phyloP scores from a whole-genome alignment of 495 filamentous ascomycete species.

The Pyrenula aspistea region DNA sequence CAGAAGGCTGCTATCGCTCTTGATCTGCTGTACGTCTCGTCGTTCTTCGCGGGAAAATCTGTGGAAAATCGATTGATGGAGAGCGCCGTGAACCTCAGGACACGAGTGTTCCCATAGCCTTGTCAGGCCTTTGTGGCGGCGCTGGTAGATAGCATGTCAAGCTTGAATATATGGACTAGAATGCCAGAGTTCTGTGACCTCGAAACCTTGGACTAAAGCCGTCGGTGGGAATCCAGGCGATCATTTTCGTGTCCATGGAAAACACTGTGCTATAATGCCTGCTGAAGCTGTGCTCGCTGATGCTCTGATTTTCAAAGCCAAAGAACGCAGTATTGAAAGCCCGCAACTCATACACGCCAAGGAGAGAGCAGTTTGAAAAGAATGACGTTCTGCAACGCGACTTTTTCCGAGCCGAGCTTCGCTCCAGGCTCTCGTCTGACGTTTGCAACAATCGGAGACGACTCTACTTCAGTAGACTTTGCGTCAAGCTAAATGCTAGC shows the following conservation, averaged over 20 bases:
- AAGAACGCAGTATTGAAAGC: not conserved
- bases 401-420: not conserved
- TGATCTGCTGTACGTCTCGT: no score
- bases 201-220: no score
- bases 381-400: not conserved
- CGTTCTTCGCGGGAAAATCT: no score
- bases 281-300: slow-evolving; percentile 16
- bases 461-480: slow-evolving; percentile 33
- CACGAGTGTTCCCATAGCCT: no score
- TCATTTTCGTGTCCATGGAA: not conserved
- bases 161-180: no score
- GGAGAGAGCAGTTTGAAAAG: not conserved
- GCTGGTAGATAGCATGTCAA: no score
- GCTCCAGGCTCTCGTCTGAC: slow-evolving; percentile 7
- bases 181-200: no score
- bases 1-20: no score
- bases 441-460: slow-evolving; percentile 20
- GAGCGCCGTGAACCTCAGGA: no score
- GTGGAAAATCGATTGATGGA: no score
- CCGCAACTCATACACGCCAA: slow-evolving; percentile 2
- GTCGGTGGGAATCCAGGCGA: no score
- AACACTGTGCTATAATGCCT: slow-evolving; percentile 7
- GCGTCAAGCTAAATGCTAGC: slow-evolving; percentile 18
- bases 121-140: no score
- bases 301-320: slow-evolving; percentile 6